These are phyloP conservation scores for Dryas octopetala DNA, from an alignment of 306 rosid genomes.

Conservation along the genomic window DNA sequence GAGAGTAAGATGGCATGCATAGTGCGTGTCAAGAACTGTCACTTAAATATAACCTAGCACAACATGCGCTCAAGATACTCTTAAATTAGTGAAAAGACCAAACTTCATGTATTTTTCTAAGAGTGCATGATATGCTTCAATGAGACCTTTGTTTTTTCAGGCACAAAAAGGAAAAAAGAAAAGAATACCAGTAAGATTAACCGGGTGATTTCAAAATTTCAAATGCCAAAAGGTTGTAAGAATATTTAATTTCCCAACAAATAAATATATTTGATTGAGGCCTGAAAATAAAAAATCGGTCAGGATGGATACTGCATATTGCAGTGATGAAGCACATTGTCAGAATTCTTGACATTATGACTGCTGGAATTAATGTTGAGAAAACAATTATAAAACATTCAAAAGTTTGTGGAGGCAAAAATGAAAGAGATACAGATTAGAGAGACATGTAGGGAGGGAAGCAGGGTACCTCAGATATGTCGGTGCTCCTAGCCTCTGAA, in stretches of 20 bases:
- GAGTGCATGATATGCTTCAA: not conserved
- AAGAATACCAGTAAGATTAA: not conserved
- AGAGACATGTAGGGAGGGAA: not conserved
- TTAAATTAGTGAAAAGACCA: not conserved
- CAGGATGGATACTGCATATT: not conserved
- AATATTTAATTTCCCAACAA: not conserved
- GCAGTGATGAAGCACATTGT: not conserved
- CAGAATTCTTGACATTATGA: not conserved
- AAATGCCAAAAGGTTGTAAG: not conserved
- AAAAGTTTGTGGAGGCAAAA: not conserved
- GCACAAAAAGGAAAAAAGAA: not conserved
- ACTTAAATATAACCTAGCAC: not conserved
- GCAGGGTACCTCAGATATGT: slow-evolving; percentile 68
- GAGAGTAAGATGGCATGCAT: not conserved
- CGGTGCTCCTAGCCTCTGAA: slow-evolving; percentile 73
- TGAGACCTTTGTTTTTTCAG: too few relatives aligned
- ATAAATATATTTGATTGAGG: not conserved
- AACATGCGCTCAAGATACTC: not conserved
- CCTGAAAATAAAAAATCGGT: not conserved
- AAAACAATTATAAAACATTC: not conserved
- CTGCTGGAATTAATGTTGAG: not conserved
- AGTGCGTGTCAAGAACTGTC: not conserved
- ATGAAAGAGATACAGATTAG: not conserved
- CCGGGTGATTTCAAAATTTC: not conserved
- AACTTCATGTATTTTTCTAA: not conserved